Percentiles rank a stretch among this genome's conserved stretches.
These are phyloP conservation scores for Seiridium unicorne DNA, from an alignment of 2,329 filamentous ascomycete species.

Conservation along the genomic window DNA sequence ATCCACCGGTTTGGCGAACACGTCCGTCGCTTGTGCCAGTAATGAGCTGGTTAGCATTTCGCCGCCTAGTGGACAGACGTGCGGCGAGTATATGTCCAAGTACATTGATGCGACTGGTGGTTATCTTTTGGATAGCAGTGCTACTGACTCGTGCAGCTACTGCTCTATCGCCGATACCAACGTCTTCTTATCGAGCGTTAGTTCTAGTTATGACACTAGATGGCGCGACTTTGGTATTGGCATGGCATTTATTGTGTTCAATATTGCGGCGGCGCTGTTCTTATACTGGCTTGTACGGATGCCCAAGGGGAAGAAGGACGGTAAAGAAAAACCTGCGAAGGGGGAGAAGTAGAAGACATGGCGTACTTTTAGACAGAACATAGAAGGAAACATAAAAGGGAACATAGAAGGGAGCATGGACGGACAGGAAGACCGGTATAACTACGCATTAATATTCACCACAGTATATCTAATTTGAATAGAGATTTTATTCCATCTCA, in stretches of 20 bases:
- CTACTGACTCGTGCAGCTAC: conserved; percentile 43
- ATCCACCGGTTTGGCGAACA: conserved; percentile 61
- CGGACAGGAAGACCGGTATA: too few species aligned
- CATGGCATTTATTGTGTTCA: conserved; percentile 54
- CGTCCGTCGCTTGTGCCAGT: conserved; percentile 55
- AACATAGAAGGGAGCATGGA: too few species aligned
- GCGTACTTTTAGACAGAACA: too few species aligned
- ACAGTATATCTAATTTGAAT: too few species aligned
- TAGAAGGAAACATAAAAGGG: too few species aligned
- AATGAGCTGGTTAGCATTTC: conserved; percentile 66
- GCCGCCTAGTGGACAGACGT: conserved; percentile 52
- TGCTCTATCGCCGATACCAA: conserved; percentile 36
- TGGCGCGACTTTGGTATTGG: conserved; percentile 59
- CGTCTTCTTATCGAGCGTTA: conserved; percentile 31
- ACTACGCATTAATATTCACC: too few species aligned
- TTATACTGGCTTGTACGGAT: conserved; percentile 52
- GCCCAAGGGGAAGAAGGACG: conserved; percentile 28
- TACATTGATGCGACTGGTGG: conserved; percentile 55
- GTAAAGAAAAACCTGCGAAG: neutral
- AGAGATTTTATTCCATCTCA: too few species aligned
- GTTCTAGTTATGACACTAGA: conserved; percentile 44
- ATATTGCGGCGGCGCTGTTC: conserved; percentile 48
- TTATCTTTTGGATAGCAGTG: conserved; percentile 38
- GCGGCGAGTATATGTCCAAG: conserved; percentile 50
- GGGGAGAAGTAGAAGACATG: neutral